These are phyloP conservation scores for Chaetomiaceae sp. DNA, from an alignment of 2,329 filamentous ascomycete species.

Conservation along the genomic window DNA sequence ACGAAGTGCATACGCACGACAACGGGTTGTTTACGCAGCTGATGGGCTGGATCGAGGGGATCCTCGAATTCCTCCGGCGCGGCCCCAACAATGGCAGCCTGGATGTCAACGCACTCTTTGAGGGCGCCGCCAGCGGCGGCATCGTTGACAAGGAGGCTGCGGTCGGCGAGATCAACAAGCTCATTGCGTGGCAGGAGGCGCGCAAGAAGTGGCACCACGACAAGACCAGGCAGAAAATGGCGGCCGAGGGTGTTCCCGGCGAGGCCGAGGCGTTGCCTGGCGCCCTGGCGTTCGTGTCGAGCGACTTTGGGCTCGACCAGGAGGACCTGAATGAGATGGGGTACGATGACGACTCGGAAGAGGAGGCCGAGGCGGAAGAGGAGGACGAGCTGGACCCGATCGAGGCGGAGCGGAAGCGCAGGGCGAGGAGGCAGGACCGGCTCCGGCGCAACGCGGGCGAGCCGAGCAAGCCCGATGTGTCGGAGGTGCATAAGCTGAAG, in stretches of 20 bases:
- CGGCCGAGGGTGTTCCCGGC: conserved; percentile 62
- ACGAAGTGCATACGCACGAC: conserved; percentile 95
- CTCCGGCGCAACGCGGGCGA: conserved; percentile 78
- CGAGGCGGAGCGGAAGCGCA: conserved; percentile 73
- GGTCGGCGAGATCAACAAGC: conserved; percentile 72
- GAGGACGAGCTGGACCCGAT: conserved; percentile 85
- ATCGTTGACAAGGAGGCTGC: conserved; percentile 67
- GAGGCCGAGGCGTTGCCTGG: conserved; percentile 49
- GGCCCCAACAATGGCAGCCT: conserved; percentile 81
- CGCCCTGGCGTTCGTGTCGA: conserved; percentile 63
- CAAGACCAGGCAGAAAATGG: conserved; percentile 99
- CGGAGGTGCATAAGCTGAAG: conserved; percentile 73
- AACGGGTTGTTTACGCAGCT: conserved; percentile 93
- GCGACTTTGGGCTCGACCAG: conserved; percentile 85
- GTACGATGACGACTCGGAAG: conserved; percentile 65
- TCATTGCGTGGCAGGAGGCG: conserved; percentile 92
- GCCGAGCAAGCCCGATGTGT: conserved; percentile 73
- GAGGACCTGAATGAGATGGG: conserved; percentile 82
- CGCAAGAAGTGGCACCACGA: conserved; percentile 97
- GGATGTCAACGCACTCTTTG: conserved; percentile 91
- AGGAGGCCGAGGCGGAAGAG: conserved; percentile 62
- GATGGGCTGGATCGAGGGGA: conserved; percentile 96
- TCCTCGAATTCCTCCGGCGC: conserved; percentile 85
- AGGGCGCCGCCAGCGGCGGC: conserved; percentile 66
- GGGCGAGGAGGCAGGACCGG: conserved; percentile 73